Evolutionary conservation across 202 grass and related monocot species (phyloP), one percentile per base, ranked within the genome.

Genomic region (Brachypodium distachyon): DNA sequence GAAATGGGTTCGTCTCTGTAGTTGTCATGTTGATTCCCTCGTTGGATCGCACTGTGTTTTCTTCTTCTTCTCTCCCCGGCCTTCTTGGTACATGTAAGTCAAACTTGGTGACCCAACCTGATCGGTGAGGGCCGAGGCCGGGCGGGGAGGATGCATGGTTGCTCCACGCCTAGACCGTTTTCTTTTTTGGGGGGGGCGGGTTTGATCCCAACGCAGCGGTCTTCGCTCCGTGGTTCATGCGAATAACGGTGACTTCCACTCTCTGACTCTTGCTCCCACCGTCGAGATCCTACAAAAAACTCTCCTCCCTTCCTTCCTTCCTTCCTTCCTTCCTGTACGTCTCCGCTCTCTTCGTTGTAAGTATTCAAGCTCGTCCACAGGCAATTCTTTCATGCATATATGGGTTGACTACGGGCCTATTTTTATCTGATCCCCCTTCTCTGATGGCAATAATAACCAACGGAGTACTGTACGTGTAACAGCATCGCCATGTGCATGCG

Each of bases 181-280:
- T 27, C 29, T 47, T 9, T n/a, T n/a, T n/a, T n/a, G n/a, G n/a
- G n/a, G n/a, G n/a, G 49, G 26, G 50, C 58, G 59, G 29, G 28
- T 44, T 25, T 65, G 73, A 87, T 77, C 85, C 79, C 79, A 73
- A 87, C 72, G 84, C 78, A 18, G 64, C 78, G 84, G 23, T 41
- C 49, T 72, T 82, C 16, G 78, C 84, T 77, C 78, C 78, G 73
- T 28, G 58, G 66, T 77, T 82, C 48, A 62, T 70, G 70, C 70
- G 23, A 66, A 37, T 70, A 74, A 59, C 53, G n/a, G n/a, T n/a
- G n/a, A n/a, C n/a, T n/a, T n/a, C n/a, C n/a, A n/a, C n/a, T n/a
- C n/a, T 2, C 11, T 7, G 65, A 7, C 38, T 22, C 49, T 8
- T 33, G 12, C 18, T 59, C 65, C 53, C 59, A 14, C n/a, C n/a